Evolutionary conservation across 441 rosid genomes (phyloP).

Genomic region (California macrophylla): DNA sequence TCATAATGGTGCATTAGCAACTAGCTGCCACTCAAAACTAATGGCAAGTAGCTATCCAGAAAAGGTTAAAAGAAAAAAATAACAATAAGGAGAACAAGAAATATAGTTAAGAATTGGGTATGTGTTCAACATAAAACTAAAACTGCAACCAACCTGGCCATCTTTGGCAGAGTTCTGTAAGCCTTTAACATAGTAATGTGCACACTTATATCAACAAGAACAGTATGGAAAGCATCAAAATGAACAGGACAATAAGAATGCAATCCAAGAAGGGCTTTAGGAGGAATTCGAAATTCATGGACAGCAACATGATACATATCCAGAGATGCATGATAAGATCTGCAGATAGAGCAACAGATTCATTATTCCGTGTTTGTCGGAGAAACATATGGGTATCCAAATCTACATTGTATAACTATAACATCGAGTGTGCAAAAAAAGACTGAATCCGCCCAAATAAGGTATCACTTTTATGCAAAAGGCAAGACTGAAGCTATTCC

Average conservation of each 20-base stretch:
- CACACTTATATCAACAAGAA: conserved; percentile 66
- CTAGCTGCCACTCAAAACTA: neutral
- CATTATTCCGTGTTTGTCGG: neutral
- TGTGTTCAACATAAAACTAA: conserved; percentile 6
- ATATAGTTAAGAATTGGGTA: neutral
- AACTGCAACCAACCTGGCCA: conserved; percentile 47
- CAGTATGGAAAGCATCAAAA: conserved; percentile 72
- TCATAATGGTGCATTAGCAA: conserved; percentile 1
- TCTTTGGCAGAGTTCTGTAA: conserved; percentile 27
- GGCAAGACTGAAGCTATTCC: neutral
- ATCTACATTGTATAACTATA: neutral
- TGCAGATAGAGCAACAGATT: conserved; percentile 25
- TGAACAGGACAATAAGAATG: conserved; percentile 91
- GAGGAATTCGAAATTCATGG: conserved; percentile 83
- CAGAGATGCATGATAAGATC: conserved; percentile 37
- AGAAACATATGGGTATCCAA: neutral
- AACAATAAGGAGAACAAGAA: neutral
- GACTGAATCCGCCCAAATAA: neutral
- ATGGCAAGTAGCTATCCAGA: conserved; percentile 1
- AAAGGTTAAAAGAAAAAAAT: neutral
- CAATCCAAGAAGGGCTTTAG: conserved; percentile 82
- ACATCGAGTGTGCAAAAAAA: neutral
- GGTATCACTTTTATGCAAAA: neutral
- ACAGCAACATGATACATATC: conserved; percentile 50
- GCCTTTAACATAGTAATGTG: conserved; percentile 54